These are phyloP conservation scores for Apiosordaria backusii DNA, from an alignment of 495 filamentous ascomycete species.

Conservation along the genomic window DNA sequence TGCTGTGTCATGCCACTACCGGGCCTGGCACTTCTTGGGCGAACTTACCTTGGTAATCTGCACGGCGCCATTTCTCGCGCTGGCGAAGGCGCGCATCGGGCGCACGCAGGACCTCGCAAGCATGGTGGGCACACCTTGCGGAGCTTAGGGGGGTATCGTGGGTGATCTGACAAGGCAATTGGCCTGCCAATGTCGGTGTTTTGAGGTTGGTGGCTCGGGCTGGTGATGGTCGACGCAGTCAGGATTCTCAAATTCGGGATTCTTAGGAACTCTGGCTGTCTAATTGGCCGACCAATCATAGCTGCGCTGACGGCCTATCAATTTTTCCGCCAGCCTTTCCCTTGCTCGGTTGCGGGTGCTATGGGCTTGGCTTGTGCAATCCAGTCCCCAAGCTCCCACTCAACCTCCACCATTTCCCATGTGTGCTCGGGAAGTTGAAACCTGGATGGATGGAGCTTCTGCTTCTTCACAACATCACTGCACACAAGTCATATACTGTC, in stretches of 20 bases:
- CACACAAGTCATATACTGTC: too few relatives aligned
- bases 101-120: conserved; percentile 81
- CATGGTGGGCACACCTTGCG: conserved; percentile 62
- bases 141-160: conserved; percentile 38
- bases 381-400: not conserved
- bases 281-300: conserved; percentile 31
- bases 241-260: conserved; percentile 40
- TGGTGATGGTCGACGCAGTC: conserved; percentile 31
- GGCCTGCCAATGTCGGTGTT: conserved; percentile 37
- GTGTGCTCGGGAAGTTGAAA: too few relatives aligned
- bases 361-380: not conserved
- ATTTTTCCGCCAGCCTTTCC: conserved; percentile 25
- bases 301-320: conserved; percentile 20
- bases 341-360: not conserved
- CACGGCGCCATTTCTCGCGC: conserved; percentile 60
- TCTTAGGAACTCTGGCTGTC: conserved; percentile 36
- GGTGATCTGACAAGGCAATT: conserved; percentile 40
- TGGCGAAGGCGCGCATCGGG: conserved; percentile 71
- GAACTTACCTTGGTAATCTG: conserved; percentile 58
- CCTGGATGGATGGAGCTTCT: not conserved
- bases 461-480: too few relatives aligned
- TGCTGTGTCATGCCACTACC: conserved; percentile 21
- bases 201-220: conserved; percentile 27
- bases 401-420: not conserved
- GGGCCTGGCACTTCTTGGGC: not conserved